A percentile compares a stretch with the other conserved stretches of the same genome.
Conservation (phyloP, 768 basidiomycete genomes). For the Termitomyces sp. region DNA sequence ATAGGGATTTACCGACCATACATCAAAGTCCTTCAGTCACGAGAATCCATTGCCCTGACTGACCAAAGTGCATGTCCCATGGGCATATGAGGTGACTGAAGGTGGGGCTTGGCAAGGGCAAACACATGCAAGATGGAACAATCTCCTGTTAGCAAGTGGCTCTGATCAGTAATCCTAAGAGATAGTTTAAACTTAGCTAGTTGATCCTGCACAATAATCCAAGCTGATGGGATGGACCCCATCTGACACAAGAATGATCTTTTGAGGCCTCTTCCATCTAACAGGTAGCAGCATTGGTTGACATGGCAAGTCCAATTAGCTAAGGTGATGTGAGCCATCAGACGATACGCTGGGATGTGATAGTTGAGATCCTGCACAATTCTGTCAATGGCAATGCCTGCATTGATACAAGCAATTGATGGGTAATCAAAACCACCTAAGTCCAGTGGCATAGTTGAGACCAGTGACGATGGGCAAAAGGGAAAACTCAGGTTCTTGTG, state of each 20-base stretch:
- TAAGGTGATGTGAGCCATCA: conserved; percentile 14
- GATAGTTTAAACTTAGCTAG: neutral
- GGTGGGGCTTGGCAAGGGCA: neutral
- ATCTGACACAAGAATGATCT: neutral
- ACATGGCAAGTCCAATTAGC: conserved; percentile 15
- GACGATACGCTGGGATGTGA: conserved; percentile 15
- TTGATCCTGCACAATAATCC: conserved; percentile 11
- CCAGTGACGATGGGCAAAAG: conserved; percentile 6
- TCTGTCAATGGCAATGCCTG: conserved; percentile 14
- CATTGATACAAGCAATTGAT: conserved; percentile 19
- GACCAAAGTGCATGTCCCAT: too few species aligned
- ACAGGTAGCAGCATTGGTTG: conserved; percentile 5
- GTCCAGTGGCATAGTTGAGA: conserved; percentile 14
- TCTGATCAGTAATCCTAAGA: conserved; percentile 8
- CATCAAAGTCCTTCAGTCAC: too few species aligned
- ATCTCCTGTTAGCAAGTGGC: neutral
- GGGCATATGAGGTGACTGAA: too few species aligned
- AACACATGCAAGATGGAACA: neutral
- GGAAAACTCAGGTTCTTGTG: conserved; percentile 21
- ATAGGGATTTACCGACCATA: too few species aligned
- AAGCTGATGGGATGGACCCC: conserved; percentile 7
- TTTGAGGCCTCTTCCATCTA: neutral
- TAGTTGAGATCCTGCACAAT: conserved; percentile 21
- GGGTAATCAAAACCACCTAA: conserved; percentile 20
- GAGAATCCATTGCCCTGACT: too few species aligned